These are phyloP conservation scores for Buddleja alternifolia DNA, from an alignment of 257 asterid genomes.

Conservation along the genomic window DNA sequence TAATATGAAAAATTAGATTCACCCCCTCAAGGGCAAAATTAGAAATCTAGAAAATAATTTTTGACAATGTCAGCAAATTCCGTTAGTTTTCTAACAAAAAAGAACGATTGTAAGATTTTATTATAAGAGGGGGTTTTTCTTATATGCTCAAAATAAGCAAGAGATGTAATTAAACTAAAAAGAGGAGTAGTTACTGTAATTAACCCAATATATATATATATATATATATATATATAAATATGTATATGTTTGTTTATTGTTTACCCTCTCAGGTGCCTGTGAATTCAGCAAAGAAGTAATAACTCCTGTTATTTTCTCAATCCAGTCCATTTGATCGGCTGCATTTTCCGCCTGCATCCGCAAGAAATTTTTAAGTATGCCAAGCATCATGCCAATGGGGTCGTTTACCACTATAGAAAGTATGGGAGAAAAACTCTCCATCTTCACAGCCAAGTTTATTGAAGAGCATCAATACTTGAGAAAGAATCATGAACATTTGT, in stretches of 20 bases:
- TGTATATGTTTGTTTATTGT: constrained; percentile 17
- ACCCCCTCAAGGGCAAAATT: too few species aligned
- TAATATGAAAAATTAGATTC: too few species aligned
- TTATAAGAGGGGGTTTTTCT: too few species aligned
- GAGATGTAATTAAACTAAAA: too few species aligned
- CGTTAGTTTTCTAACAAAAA: too few species aligned
- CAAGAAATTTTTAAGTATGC: constrained; percentile 25
- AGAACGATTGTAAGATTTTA: too few species aligned
- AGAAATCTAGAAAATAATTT: too few species aligned
- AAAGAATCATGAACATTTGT: constrained; percentile 11
- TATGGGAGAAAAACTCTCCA: background rate
- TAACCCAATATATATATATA: background rate
- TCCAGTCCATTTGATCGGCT: constrained; percentile 84
- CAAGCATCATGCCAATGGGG: constrained; percentile 16
- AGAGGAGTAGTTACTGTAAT: too few species aligned
- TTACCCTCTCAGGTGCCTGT: constrained; percentile 77
- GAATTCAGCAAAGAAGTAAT: constrained; percentile 75
- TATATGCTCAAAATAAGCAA: too few species aligned
- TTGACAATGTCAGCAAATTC: too few species aligned
- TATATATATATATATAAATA: background rate
- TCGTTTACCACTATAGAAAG: constrained; percentile 2
- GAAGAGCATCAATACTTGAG: constrained; percentile 3
- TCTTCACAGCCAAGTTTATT: constrained; percentile 17
- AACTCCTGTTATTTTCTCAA: constrained; percentile 84
- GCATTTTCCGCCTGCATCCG: constrained; percentile 76